These are phyloP conservation scores for Kingdonia uniflora DNA, from an alignment of 164 flowering plant species.

Conservation along the genomic window DNA sequence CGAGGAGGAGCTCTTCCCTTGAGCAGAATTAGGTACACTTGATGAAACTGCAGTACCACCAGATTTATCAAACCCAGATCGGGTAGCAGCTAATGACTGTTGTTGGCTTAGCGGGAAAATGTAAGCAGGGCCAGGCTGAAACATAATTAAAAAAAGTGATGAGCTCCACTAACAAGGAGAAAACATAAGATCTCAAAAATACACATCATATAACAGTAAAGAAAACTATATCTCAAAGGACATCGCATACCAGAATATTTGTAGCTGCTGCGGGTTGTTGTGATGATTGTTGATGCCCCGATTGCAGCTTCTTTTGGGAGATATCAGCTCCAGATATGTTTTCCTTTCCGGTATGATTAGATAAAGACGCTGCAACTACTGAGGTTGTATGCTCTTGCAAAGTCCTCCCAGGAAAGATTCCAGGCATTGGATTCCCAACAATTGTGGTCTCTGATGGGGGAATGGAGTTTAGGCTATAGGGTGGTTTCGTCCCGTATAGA, in stretches of 20 bases:
- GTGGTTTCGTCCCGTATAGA: constrained; percentile 57
- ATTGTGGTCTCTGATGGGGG: constrained; percentile 42
- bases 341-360: too few relatives aligned
- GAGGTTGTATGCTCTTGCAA: too few relatives aligned
- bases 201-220: too few relatives aligned
- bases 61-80: constrained; percentile 35
- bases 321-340: constrained; percentile 17
- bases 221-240: too few relatives aligned
- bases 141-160: constrained; percentile 1
- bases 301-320: constrained; percentile 51
- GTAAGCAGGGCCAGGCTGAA: constrained; percentile 76
- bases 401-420: constrained; percentile 32
- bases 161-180: not conserved
- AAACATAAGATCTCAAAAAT: too few relatives aligned
- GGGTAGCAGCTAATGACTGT: constrained; percentile 39
- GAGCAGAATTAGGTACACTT: constrained; percentile 23
- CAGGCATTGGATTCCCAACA: constrained; percentile 27
- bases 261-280: constrained; percentile 36
- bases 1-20: constrained; percentile 11
- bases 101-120: constrained; percentile 82
- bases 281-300: constrained; percentile 53
- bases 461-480: constrained; percentile 52
- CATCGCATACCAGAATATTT: too few relatives aligned
- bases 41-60: constrained; percentile 23
- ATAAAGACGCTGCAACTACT: too few relatives aligned